Percentiles rank a stretch among this genome's conserved stretches.
phyloP scores from a whole-genome alignment of 1,139 yeast genomes.

The Taphrina confusa region DNA sequence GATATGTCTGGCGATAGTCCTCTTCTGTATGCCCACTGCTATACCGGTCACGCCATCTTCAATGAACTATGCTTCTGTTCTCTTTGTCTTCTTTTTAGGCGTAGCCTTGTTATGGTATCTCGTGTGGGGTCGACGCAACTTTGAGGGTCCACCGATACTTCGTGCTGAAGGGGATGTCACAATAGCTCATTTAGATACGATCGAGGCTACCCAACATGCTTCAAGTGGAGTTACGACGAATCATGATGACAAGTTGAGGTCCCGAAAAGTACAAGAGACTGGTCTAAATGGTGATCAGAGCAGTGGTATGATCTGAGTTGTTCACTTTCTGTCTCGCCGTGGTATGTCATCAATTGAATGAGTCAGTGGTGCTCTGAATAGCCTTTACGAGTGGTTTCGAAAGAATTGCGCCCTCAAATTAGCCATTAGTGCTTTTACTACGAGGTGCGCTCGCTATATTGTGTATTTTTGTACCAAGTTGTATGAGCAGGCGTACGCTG shows the following conservation, averaged over 20 bases:
- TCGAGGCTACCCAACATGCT: neutral
- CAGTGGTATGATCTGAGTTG: neutral
- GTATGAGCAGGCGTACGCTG: too few species aligned
- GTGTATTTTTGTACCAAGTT: too few species aligned
- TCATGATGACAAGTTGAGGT: neutral
- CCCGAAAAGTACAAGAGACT: slow-evolving; percentile 4
- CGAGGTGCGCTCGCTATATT: too few species aligned
- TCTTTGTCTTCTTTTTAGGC: slow-evolving; percentile 17
- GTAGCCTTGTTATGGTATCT: slow-evolving; percentile 24
- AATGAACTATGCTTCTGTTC: slow-evolving; percentile 33
- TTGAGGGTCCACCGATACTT: slow-evolving; percentile 25
- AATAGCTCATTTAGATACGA: neutral
- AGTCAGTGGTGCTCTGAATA: too few species aligned
- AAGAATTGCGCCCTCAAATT: too few species aligned
- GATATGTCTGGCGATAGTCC: slow-evolving; percentile 30
- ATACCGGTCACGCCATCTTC: slow-evolving; percentile 27
- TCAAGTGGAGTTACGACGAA: neutral
- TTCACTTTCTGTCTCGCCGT: too few species aligned
- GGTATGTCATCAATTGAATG: too few species aligned
- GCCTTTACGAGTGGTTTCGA: too few species aligned
- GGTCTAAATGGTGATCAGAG: neutral
- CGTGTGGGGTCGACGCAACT: slow-evolving; percentile 31
- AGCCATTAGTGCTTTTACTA: too few species aligned
- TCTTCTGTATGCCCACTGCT: slow-evolving; percentile 32
- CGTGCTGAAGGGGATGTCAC: slow-evolving; percentile 10